phyloP scores from a whole-genome alignment of 805 yeast genomes.

The Pichia cabralensis region DNA sequence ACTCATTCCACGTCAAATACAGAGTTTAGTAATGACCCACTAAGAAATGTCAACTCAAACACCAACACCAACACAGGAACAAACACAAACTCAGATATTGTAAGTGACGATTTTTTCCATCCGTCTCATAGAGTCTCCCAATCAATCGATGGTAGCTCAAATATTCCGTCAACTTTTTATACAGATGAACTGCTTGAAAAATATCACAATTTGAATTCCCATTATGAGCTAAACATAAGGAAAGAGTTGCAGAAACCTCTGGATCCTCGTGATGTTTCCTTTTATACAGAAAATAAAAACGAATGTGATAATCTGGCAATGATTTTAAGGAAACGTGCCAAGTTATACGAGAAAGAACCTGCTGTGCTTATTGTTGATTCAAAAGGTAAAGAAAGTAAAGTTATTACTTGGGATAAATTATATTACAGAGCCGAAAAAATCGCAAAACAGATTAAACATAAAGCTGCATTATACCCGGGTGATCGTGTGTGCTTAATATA shows the following conservation, averaged over 20 bases:
- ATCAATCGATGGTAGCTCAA: constrained; percentile 10
- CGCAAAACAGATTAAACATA: constrained; percentile 72
- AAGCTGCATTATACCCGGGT: constrained; percentile 62
- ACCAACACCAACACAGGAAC: neutral
- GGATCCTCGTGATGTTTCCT: constrained; percentile 44
- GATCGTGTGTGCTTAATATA: constrained; percentile 81
- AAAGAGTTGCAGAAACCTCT: constrained; percentile 47
- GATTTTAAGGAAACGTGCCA: constrained; percentile 65
- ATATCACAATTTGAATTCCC: constrained; percentile 2
- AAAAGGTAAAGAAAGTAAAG: constrained; percentile 68
- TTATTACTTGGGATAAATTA: constrained; percentile 85
- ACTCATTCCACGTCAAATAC: neutral
- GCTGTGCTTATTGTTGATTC: constrained; percentile 68
- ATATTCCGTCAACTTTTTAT: constrained; percentile 6
- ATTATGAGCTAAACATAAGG: constrained; percentile 6
- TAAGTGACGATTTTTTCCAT: constrained; percentile 4
- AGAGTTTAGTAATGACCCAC: too few species aligned
- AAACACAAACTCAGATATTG: neutral
- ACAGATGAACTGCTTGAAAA: constrained; percentile 5
- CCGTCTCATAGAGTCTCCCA: constrained; percentile 1
- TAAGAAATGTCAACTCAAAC: neutral
- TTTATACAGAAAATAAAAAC: constrained; percentile 19
- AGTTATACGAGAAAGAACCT: constrained; percentile 49
- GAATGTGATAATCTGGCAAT: constrained; percentile 57
- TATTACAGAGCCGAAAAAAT: constrained; percentile 77